These are phyloP conservation scores for Vigna nakashimae DNA, from an alignment of 306 rosid genomes.

Conservation along the genomic window DNA sequence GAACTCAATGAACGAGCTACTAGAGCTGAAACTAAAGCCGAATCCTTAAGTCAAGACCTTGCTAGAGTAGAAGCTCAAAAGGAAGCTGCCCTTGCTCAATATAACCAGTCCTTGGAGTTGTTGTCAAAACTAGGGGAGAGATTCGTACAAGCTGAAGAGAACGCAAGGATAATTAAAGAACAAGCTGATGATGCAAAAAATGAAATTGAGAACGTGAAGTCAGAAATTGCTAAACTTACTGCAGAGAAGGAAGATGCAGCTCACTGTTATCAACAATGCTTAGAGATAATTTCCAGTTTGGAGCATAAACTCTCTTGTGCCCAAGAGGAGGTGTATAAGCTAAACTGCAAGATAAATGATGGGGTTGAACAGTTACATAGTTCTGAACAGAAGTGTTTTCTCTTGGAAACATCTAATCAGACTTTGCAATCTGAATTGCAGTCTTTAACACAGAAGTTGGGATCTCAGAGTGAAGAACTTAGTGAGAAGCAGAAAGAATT, in stretches of 20 bases:
- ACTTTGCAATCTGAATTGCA: constrained; percentile 79
- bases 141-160: constrained; percentile 67
- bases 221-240: constrained; percentile 59
- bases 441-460: constrained; percentile 72
- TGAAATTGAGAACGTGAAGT: constrained; percentile 67
- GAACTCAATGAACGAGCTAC: constrained; percentile 70
- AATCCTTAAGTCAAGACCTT: constrained; percentile 69
- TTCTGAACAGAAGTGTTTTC: constrained; percentile 70
- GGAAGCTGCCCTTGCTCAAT: constrained; percentile 68
- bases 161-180: constrained; percentile 57
- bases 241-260: constrained; percentile 86
- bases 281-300: constrained; percentile 70
- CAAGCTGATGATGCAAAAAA: constrained; percentile 64
- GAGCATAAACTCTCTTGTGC: constrained; percentile 69
- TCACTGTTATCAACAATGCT: constrained; percentile 71
- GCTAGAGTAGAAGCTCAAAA: constrained; percentile 66
- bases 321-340: constrained; percentile 67
- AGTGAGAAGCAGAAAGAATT: constrained; percentile 89
- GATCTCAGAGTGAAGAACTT: constrained; percentile 79
- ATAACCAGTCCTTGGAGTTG: constrained; percentile 58
- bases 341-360: constrained; percentile 62
- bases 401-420: constrained; percentile 75
- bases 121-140: constrained; percentile 63
- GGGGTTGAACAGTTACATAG: constrained; percentile 66
- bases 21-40: constrained; percentile 73